Evolutionary conservation across 2,329 filamentous ascomycete species (phyloP), one percentile per base, ranked within the genome.

Genomic region (Diaporthe velutina): DNA sequence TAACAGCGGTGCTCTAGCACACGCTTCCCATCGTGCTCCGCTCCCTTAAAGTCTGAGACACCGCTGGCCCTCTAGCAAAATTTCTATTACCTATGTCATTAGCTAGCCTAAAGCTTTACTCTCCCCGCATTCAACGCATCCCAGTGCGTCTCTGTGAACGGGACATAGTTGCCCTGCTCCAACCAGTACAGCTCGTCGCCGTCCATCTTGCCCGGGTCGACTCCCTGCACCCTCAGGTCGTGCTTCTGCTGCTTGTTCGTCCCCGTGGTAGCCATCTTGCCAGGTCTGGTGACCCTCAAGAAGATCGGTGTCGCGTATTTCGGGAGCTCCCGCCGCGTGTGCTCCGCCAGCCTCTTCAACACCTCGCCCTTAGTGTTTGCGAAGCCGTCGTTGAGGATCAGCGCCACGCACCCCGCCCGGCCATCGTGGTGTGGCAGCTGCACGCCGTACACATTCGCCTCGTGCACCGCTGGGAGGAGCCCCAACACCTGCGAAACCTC

Each of bases 221-320:
- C 94, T 0, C 95, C 95, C 76, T 96, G 89, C 2, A 88, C 86
- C n/a, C 94, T 87, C 77, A 98, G 82, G 0, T 86, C 83, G 77
- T 93, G 90, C 83, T 98, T 98, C 84, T 96, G 93, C 85, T 97
- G 94, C 87, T 98, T 98, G 80, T 95, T 94, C 64, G 95, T 98
- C 0, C 95, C 95, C 6, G 95, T 98, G 1, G 91, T 88, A 79
- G 93, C 90, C 77, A 91, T 88, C 4, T 85, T 83, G 60, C 89
- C 83, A 35, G 89, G 88, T 35, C 84, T 86, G 10, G 92, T 88
- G 8, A 95, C 83, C 17, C 95, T 88, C 64, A 98, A 81, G 83
- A 98, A 98, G 0, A 97, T 79, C 0, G 95, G 95, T 6, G 92
- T 89, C 0, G 95, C 95, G 79, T 94, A 97, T 66, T 88, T 89